These are phyloP conservation scores for Drechslera avenae DNA, from an alignment of 2,329 filamentous ascomycete species.

Conservation along the genomic window DNA sequence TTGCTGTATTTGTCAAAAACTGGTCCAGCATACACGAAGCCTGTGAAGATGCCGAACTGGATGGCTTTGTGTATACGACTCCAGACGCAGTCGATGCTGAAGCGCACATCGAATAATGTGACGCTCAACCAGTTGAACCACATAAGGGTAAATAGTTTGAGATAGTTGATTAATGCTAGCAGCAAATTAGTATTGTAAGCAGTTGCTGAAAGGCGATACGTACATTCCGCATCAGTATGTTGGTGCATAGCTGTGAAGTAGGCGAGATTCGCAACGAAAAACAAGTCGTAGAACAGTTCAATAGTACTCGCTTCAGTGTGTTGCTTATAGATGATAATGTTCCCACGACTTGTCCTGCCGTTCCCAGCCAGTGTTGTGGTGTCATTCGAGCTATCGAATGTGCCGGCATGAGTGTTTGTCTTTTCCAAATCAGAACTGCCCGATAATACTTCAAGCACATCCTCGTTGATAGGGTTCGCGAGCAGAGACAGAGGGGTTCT, in stretches of 20 bases:
- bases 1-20: slow-evolving; percentile 37
- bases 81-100: slow-evolving; percentile 67
- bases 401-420: slow-evolving; percentile 8
- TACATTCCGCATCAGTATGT: slow-evolving; percentile 55
- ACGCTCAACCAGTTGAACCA: slow-evolving; percentile 72
- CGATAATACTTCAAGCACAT: slow-evolving; percentile 21
- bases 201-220: not conserved
- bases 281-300: slow-evolving; percentile 65
- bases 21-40: slow-evolving; percentile 65
- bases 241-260: slow-evolving; percentile 64
- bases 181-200: not conserved
- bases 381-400: slow-evolving; percentile 8
- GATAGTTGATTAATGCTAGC: slow-evolving; percentile 49
- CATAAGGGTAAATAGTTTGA: slow-evolving; percentile 62
- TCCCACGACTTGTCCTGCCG: slow-evolving; percentile 25
- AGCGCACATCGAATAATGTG: slow-evolving; percentile 68
- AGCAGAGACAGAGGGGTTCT: slow-evolving; percentile 24
- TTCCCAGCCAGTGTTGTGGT: slow-evolving; percentile 21
- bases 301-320: slow-evolving; percentile 57
- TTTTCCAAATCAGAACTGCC: slow-evolving; percentile 22
- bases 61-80: slow-evolving; percentile 64
- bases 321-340: slow-evolving; percentile 33
- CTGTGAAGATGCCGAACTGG: slow-evolving; percentile 68
- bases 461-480: slow-evolving; percentile 28
- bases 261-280: slow-evolving; percentile 68